Conservation (phyloP, 2,329 filamentous ascomycete species). For the Paracamarosporium sp. region DNA sequence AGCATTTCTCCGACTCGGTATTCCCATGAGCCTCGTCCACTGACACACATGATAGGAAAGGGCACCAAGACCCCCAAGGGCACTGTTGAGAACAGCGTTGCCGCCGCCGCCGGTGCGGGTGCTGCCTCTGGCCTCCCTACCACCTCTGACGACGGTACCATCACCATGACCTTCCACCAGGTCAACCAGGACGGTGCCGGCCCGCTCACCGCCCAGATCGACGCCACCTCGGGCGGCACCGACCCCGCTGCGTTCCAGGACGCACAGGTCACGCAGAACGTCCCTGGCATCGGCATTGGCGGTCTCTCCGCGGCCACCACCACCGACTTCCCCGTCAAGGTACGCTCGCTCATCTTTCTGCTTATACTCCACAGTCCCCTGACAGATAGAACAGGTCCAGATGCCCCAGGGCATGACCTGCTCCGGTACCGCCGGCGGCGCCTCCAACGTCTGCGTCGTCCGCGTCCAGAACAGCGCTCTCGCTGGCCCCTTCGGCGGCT, state of each 20-base stretch:
- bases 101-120: conserved; percentile 62
- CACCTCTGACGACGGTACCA: conserved; percentile 63
- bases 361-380: too few relatives aligned
- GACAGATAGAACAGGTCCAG: conserved; percentile 59
- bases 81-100: conserved; percentile 60
- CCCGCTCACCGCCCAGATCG: conserved; percentile 66
- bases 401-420: conserved; percentile 74
- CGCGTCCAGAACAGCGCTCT: conserved; percentile 67
- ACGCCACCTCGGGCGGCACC: conserved; percentile 68
- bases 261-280: conserved; percentile 66
- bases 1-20: not conserved
- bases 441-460: conserved; percentile 68
- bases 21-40: conserved; percentile 33
- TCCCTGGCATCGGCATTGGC: conserved; percentile 64
- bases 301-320: conserved; percentile 66
- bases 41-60: conserved; percentile 24
- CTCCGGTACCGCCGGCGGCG: conserved; percentile 64
- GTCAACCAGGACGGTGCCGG: conserved; percentile 76
- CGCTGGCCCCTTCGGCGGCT: conserved; percentile 72
- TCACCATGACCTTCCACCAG: conserved; percentile 71
- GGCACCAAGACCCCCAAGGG: conserved; percentile 58
- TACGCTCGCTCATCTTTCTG: conserved; percentile 13
- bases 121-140: conserved; percentile 65
- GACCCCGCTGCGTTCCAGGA: conserved; percentile 66
- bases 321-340: conserved; percentile 68